Evolutionary conservation across 208 protist genomes (phyloP).

Genomic region (Leptomonas pyrrhocoris): DNA sequence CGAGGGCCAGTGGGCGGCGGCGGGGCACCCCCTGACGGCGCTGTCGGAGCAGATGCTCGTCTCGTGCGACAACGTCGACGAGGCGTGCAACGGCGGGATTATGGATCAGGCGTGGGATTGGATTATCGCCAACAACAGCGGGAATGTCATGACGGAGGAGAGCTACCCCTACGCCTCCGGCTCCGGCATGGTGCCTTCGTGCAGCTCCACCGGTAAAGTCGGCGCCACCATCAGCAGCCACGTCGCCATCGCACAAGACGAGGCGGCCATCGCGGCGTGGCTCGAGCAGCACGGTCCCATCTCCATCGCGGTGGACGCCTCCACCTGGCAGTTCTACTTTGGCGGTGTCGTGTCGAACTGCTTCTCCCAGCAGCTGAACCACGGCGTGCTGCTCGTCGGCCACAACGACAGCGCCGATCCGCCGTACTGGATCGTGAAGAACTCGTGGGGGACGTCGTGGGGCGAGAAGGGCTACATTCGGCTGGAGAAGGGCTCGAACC

Average conservation of each 20-base stretch:
- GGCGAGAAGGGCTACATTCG: conserved; percentile 91
- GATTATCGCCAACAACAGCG: conserved; percentile 69
- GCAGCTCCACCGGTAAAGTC: conserved; percentile 41
- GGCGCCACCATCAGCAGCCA: conserved; percentile 77
- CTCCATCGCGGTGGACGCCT: conserved; percentile 92
- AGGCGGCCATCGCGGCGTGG: conserved; percentile 76
- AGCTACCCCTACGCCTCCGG: conserved; percentile 90
- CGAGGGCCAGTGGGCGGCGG: conserved; percentile 73
- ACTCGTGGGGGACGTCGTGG: conserved; percentile 90
- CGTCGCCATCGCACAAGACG: conserved; percentile 71
- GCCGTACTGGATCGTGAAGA: conserved; percentile 92
- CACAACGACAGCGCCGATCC: conserved; percentile 64
- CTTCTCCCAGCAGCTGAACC: conserved; percentile 68
- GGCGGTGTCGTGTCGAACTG: conserved; percentile 83
- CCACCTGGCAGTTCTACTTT: conserved; percentile 75
- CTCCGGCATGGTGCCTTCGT: conserved; percentile 37
- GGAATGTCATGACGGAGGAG: conserved; percentile 73
- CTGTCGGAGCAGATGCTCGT: conserved; percentile 96
- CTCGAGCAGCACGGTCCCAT: conserved; percentile 83
- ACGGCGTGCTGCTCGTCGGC: conserved; percentile 91
- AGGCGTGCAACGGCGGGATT: conserved; percentile 91
- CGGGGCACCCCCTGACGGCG: conserved; percentile 54
- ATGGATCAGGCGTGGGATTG: conserved; percentile 89
- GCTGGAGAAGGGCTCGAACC: conserved; percentile 78
- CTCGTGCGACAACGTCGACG: conserved; percentile 89